phyloP scores from a whole-genome alignment of 2,329 filamentous ascomycete genomes.

The Pseudogymnoascus sp. region DNA sequence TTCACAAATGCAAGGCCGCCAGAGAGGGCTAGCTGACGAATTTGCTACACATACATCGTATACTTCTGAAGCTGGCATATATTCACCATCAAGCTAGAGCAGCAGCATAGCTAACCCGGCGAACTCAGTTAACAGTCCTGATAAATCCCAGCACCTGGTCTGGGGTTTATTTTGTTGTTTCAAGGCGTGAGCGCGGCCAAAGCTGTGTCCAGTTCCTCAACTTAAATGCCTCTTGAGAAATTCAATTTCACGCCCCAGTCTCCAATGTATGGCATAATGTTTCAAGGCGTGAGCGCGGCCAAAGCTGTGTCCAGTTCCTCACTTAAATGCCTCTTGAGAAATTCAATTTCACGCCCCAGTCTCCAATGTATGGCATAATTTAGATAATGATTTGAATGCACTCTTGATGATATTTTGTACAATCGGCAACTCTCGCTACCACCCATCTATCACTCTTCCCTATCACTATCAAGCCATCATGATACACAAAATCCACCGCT shows the following conservation, averaged over 20 bases:
- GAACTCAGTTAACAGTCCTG: background rate
- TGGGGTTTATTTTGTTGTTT: background rate
- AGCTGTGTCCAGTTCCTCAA: background rate
- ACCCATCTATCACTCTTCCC: conserved; percentile 9
- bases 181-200: background rate
- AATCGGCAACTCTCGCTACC: conserved; percentile 10
- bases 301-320: background rate
- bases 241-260: background rate
- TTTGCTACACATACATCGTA: background rate
- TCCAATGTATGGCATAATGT: background rate
- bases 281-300: background rate
- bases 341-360: background rate
- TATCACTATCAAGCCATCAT: conserved; percentile 12
- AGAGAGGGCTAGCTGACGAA: background rate
- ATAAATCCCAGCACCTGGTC: background rate
- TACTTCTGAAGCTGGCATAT: background rate
- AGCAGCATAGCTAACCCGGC: background rate
- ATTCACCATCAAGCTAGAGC: background rate
- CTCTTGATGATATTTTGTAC: conserved; percentile 13
- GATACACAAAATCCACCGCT: conserved; percentile 13
- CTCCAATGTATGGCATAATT: background rate
- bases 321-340: background rate
- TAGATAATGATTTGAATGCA: conserved; percentile 6
- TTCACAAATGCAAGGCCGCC: background rate
- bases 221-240: background rate